Conservation (phyloP, 345 rosid species). For the Corchorus olitorius region DNA sequence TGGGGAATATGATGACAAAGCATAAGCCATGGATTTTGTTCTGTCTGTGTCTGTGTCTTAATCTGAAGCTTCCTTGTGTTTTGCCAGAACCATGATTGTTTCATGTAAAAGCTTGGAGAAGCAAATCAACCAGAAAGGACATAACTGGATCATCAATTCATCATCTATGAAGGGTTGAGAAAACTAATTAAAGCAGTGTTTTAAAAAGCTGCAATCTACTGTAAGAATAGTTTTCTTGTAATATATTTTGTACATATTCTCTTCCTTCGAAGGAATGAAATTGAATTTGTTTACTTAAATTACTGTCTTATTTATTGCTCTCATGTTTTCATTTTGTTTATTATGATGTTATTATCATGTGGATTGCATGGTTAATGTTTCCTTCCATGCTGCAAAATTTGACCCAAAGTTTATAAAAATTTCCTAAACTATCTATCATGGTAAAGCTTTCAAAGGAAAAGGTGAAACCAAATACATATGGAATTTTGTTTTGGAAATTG, state of each 20-base stretch:
- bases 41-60: not conserved
- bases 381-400: too few species aligned
- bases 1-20: constrained; percentile 29
- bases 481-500: too few species aligned
- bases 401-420: too few species aligned
- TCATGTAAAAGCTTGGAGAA: not conserved
- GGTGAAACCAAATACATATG: too few species aligned
- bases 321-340: not conserved
- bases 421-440: too few species aligned
- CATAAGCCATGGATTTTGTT: not conserved
- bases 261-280: not conserved
- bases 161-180: constrained; percentile 2
- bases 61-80: not conserved
- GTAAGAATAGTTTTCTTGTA: not conserved
- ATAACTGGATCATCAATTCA: not conserved
- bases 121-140: not conserved
- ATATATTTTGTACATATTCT: not conserved
- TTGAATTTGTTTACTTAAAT: not conserved
- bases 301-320: not conserved
- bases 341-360: not conserved
- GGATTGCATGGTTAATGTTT: too few species aligned
- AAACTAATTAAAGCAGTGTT: not conserved
- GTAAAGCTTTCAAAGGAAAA: too few species aligned
- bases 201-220: not conserved
- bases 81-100: not conserved